These are phyloP conservation scores for Trypanosoma melophagium DNA, from an alignment of 208 protist genomes.

Conservation along the genomic window DNA sequence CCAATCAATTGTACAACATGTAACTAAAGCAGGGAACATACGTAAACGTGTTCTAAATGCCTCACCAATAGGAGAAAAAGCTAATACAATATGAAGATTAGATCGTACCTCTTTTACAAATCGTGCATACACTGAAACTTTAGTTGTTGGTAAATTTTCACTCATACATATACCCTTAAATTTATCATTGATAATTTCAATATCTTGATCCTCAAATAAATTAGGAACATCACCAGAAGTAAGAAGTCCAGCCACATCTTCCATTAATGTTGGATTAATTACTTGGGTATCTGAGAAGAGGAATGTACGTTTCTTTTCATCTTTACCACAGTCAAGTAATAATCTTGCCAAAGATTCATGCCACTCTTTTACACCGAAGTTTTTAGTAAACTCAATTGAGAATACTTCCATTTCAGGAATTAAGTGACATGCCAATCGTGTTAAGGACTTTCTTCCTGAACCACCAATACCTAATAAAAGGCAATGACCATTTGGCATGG, in stretches of 20 bases:
- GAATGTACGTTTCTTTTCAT: constrained; percentile 95
- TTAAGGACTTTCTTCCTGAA: constrained; percentile 95
- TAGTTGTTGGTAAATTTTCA: constrained; percentile 92
- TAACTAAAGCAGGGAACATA: constrained; percentile 97
- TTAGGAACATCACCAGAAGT: constrained; percentile 97
- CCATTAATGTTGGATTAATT: constrained; percentile 95
- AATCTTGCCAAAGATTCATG: constrained; percentile 93
- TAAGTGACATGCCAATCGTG: constrained; percentile 94
- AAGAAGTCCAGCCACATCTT: constrained; percentile 97
- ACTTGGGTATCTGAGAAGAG: constrained; percentile 98
- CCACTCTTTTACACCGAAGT: constrained; percentile 96
- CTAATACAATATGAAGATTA: constrained; percentile 96
- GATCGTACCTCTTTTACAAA: constrained; percentile 93
- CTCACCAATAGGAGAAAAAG: constrained; percentile 96
- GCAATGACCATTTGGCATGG: constrained; percentile 94
- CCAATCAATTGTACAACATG: constrained; percentile 99
- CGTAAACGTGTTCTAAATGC: constrained; percentile 94
- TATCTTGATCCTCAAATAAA: constrained; percentile 95
- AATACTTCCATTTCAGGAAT: constrained; percentile 93
- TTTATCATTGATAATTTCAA: constrained; percentile 94
- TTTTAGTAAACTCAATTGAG: constrained; percentile 96
- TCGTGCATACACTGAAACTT: constrained; percentile 94
- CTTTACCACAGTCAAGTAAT: constrained; percentile 93
- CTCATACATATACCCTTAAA: constrained; percentile 91
- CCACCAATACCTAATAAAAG: constrained; percentile 97